These are phyloP conservation scores for Diplosphaera chodatii DNA, from an alignment of 139 green algal genomes.

Conservation along the genomic window DNA sequence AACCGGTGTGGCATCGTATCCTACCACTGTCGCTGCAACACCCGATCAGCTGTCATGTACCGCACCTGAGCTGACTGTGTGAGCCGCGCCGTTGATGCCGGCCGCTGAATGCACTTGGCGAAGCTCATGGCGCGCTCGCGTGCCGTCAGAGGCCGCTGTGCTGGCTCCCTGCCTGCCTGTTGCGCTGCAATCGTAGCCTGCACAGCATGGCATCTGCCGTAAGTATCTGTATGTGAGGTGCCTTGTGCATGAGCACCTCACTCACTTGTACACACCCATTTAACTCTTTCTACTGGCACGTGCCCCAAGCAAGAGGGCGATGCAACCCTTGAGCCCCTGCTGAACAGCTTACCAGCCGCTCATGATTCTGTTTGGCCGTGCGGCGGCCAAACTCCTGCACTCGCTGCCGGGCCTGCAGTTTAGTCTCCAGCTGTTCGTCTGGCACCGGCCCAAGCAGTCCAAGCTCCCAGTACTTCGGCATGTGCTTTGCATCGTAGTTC, in stretches of 20 bases:
- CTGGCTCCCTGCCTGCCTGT: background rate
- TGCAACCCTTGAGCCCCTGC: background rate
- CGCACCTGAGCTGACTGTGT: background rate
- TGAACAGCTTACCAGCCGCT: background rate
- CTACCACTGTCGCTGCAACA: background rate
- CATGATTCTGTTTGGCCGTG: background rate
- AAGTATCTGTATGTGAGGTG: background rate
- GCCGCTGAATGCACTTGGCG: constrained; percentile 38
- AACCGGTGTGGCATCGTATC: no score
- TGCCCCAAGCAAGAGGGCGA: background rate
- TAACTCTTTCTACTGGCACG: no score
- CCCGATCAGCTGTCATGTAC: background rate
- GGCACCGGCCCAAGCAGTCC: constrained; percentile 57
- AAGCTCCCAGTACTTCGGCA: constrained; percentile 61
- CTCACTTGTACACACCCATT: no score
- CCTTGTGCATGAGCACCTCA: no score
- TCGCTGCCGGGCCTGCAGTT: constrained; percentile 44
- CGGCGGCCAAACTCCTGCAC: constrained; percentile 39
- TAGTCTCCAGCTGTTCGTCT: constrained; percentile 40
- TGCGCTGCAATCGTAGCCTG: background rate
- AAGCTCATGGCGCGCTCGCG: constrained; percentile 30
- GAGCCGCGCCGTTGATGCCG: constrained; percentile 1
- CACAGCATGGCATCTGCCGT: background rate
- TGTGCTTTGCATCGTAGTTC: constrained; percentile 54
- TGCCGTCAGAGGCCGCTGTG: background rate